Percentiles rank a stretch among this genome's conserved stretches.
These are phyloP conservation scores for Pilatotrama ljubarskyi DNA, from an alignment of 768 basidiomycete species.

Conservation along the genomic window DNA sequence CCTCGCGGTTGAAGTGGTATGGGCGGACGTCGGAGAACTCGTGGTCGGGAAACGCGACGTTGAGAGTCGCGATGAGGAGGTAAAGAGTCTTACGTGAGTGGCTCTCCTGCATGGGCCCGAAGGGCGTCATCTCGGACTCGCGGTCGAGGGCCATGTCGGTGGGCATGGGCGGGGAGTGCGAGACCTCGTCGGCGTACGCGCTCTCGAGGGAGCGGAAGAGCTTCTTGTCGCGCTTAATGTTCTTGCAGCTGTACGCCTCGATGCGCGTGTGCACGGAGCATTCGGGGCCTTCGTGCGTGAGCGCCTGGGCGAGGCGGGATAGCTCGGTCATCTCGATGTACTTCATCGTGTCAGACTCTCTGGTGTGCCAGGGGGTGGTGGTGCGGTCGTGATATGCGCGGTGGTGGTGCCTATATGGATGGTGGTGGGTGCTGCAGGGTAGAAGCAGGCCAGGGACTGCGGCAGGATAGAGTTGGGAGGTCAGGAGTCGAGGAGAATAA, in stretches of 20 bases:
- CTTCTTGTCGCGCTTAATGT: constrained; percentile 95
- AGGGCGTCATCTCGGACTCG: constrained; percentile 80
- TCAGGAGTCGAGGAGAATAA: background rate
- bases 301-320: constrained; percentile 71
- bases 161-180: constrained; percentile 81
- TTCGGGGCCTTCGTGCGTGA: constrained; percentile 85
- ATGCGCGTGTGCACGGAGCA: constrained; percentile 89
- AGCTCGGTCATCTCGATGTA: constrained; percentile 86
- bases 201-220: constrained; percentile 91
- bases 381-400: background rate
- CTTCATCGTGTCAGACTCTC: constrained; percentile 60
- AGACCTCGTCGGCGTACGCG: constrained; percentile 79
- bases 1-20: constrained; percentile 84
- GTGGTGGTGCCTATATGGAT: background rate
- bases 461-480: background rate
- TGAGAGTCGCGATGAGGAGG: constrained; percentile 94
- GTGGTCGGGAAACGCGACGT: constrained; percentile 96
- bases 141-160: constrained; percentile 72
- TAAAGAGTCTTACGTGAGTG: constrained; percentile 89
- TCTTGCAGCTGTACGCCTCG: constrained; percentile 98
- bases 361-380: background rate
- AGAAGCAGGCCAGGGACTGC: background rate
- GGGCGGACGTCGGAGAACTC: constrained; percentile 94
- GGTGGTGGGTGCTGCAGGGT: background rate
- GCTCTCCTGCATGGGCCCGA: constrained; percentile 87